A percentile compares a stretch with the other conserved stretches of the same genome.
These are phyloP conservation scores for Euphorbia pulcherrima DNA, from an alignment of 345 rosid genomes.

Conservation along the genomic window DNA sequence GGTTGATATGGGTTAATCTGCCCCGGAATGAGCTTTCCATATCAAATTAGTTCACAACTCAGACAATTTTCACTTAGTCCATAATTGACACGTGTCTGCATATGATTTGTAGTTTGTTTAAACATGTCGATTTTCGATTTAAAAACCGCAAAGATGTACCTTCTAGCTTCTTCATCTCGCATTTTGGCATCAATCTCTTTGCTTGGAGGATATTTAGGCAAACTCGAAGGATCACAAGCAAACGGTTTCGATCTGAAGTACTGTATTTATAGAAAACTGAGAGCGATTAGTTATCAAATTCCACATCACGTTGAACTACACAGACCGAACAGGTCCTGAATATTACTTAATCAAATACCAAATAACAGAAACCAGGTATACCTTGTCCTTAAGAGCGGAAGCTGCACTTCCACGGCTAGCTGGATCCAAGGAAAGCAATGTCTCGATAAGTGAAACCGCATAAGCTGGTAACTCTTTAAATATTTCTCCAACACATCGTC, in stretches of 20 bases:
- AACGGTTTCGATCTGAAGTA: constrained; percentile 65
- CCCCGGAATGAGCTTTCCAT: no score
- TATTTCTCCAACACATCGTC: constrained; percentile 56
- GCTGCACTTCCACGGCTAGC: constrained; percentile 69
- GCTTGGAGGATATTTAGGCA: constrained; percentile 95
- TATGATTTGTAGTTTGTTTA: no score
- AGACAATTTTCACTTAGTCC: no score
- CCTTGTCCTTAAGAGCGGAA: constrained; percentile 77
- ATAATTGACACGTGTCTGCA: no score
- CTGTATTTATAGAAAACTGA: constrained; percentile 28
- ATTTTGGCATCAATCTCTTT: constrained; percentile 90
- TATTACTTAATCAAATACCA: neutral
- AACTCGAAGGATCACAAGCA: constrained; percentile 84
- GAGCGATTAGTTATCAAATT: constrained; percentile 6
- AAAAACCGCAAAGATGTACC: constrained; percentile 37
- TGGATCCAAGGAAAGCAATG: constrained; percentile 81
- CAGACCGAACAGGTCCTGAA: neutral
- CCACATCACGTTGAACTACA: neutral
- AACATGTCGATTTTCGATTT: no score
- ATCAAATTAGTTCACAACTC: no score
- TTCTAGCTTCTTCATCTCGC: constrained; percentile 74
- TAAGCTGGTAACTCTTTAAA: constrained; percentile 56
- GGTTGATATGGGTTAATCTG: no score
- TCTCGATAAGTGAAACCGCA: constrained; percentile 66
- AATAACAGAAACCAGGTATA: constrained; percentile 19